Evolutionary conservation across 1,284 basidiomycete species (phyloP).

Genomic region (Boletellus deceptivus): DNA sequence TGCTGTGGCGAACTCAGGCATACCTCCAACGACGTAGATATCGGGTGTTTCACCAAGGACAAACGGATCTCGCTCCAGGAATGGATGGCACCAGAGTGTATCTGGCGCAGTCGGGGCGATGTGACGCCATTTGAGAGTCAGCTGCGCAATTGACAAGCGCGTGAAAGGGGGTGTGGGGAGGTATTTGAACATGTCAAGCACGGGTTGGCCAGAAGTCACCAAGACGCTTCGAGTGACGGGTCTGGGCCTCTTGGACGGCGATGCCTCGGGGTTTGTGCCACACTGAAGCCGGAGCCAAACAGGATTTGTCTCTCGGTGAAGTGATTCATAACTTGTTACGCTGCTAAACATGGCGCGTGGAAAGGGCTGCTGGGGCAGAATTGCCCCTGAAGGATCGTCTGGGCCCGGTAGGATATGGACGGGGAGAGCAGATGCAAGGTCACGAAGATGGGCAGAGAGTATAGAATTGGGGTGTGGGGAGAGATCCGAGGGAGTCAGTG

Average conservation of each 20-base stretch:
- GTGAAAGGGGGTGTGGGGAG: constrained; percentile 65
- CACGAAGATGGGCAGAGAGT: constrained; percentile 71
- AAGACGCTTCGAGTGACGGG: constrained; percentile 58
- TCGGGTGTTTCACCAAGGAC: constrained; percentile 82
- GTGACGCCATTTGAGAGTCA: constrained; percentile 91
- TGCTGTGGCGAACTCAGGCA: constrained; percentile 78
- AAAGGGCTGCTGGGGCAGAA: constrained; percentile 92
- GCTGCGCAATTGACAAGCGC: constrained; percentile 70
- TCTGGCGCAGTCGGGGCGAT: constrained; percentile 98
- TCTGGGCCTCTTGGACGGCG: constrained; percentile 16
- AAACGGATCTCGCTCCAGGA: constrained; percentile 87
- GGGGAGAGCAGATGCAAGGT: constrained; percentile 70
- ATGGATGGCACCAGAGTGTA: constrained; percentile 98
- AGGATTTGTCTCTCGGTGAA: constrained; percentile 88
- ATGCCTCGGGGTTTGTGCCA: constrained; percentile 23
- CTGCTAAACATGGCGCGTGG: constrained; percentile 89
- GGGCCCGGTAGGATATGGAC: constrained; percentile 86
- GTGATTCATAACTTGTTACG: constrained; percentile 59
- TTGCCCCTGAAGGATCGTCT: constrained; percentile 82
- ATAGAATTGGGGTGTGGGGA: constrained; percentile 72
- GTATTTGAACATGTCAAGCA: constrained; percentile 97
- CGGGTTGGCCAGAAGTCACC: constrained; percentile 85
- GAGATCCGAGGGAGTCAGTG: constrained; percentile 59
- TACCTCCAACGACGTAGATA: constrained; percentile 91
- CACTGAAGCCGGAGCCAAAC: constrained; percentile 69